Evolutionary conservation across 169 alveolate species (phyloP).

Genomic region (Toxoplasma gondii): DNA sequence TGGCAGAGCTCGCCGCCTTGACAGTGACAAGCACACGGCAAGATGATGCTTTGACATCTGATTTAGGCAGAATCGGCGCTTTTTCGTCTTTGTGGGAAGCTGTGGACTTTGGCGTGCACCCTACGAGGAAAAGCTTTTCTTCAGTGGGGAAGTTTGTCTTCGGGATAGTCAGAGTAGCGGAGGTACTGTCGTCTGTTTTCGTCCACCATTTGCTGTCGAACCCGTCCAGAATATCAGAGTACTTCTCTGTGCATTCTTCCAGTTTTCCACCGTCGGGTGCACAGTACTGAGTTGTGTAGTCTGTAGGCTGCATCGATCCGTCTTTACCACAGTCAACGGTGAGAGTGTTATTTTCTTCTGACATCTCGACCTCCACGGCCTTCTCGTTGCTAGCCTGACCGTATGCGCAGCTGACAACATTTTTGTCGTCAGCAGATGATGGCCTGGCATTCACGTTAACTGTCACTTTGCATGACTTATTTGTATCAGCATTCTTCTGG

Average conservation of each 20-base stretch:
- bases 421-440: neutral
- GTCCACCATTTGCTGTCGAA: neutral
- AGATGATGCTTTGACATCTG: neutral
- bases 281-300: neutral
- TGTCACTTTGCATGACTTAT: neutral
- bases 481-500: neutral
- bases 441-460: neutral
- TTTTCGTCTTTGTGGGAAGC: neutral
- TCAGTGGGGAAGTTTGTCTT: neutral
- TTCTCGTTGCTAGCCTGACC: neutral
- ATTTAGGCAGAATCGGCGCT: neutral
- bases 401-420: constrained; percentile 10
- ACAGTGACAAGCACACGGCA: neutral
- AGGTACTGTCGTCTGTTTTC: neutral
- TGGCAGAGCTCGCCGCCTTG: neutral
- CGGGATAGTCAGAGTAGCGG: neutral
- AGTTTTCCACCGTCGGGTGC: neutral
- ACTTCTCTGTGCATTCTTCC: neutral
- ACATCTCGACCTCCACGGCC: neutral
- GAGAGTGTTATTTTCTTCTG: constrained; percentile 2
- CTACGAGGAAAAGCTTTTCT: neutral
- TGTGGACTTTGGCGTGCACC: neutral
- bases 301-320: neutral
- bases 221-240: neutral
- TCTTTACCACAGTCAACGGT: neutral